phyloP scores from a whole-genome alignment of 805 yeast species.

The Diddensiella caesifluorescens region DNA sequence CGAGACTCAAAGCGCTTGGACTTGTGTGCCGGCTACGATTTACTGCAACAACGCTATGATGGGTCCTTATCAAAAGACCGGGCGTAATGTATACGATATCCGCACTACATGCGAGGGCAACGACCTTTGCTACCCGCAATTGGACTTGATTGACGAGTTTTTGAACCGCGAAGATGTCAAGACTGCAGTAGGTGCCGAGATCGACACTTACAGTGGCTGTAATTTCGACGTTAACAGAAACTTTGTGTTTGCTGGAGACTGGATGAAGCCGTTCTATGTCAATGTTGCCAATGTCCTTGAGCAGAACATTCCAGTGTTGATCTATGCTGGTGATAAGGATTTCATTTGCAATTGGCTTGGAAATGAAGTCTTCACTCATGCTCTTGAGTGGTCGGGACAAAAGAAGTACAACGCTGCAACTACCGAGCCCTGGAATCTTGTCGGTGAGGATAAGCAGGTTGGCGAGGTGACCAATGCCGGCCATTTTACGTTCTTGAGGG shows the following conservation, averaged over 20 bases:
- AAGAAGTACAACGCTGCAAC: constrained; percentile 46
- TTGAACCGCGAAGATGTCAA: constrained; percentile 73
- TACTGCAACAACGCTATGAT: constrained; percentile 83
- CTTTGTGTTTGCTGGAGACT: constrained; percentile 83
- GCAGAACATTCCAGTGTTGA: constrained; percentile 68
- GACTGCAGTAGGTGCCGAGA: constrained; percentile 86
- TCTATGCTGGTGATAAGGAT: constrained; percentile 95
- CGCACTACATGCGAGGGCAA: constrained; percentile 67
- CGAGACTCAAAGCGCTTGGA: constrained; percentile 62
- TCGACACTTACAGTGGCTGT: constrained; percentile 69
- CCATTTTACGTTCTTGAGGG: constrained; percentile 72
- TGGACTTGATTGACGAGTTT: constrained; percentile 70
- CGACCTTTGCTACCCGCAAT: constrained; percentile 71
- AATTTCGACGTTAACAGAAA: constrained; percentile 78
- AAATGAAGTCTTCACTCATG: constrained; percentile 73
- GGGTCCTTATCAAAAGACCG: constrained; percentile 78
- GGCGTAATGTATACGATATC: constrained; percentile 87
- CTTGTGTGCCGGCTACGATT: constrained; percentile 86
- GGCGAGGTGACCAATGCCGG: constrained; percentile 76
- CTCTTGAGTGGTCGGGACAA: constrained; percentile 59
- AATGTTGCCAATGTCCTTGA: constrained; percentile 69
- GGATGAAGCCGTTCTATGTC: constrained; percentile 81
- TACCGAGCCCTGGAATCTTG: constrained; percentile 33
- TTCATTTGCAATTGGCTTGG: constrained; percentile 97
- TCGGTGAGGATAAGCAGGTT: constrained; percentile 38